phyloP scores from a whole-genome alignment of 164 flowering plant genomes.

The Platanus orientalis region DNA sequence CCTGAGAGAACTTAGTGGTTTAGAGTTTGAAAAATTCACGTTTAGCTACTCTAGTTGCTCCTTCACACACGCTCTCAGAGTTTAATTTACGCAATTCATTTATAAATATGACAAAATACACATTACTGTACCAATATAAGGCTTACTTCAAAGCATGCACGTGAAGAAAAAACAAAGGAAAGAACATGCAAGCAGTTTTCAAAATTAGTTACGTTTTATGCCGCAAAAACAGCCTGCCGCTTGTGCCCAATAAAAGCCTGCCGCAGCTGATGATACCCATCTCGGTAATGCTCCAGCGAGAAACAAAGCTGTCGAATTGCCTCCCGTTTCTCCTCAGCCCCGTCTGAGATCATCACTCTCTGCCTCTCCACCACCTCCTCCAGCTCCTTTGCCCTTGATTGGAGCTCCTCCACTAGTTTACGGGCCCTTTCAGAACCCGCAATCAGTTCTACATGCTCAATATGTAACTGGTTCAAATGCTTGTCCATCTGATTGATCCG shows the following conservation, averaged over 20 bases:
- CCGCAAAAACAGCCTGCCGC: too few species aligned
- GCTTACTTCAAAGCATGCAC: too few species aligned
- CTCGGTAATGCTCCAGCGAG: constrained; percentile 66
- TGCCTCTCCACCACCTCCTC: constrained; percentile 55
- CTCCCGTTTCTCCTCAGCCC: constrained; percentile 76
- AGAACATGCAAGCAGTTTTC: too few species aligned
- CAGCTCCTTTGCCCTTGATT: constrained; percentile 24
- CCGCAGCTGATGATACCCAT: constrained; percentile 45
- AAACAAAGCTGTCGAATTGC: constrained; percentile 82
- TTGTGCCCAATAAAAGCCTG: constrained; percentile 41
- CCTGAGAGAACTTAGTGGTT: too few species aligned
- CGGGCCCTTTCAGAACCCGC: constrained; percentile 26
- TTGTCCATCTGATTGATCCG: constrained; percentile 36
- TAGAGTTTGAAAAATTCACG: too few species aligned
- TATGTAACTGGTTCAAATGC: constrained; percentile 37
- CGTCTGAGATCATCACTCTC: constrained; percentile 36
- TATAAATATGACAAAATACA: too few species aligned
- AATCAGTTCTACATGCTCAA: constrained; percentile 42
- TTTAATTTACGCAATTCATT: too few species aligned
- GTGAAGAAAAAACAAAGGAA: too few species aligned
- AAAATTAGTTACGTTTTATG: too few species aligned
- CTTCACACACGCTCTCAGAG: too few species aligned
- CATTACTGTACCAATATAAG: too few species aligned
- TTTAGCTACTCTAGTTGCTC: too few species aligned
- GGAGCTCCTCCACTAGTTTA: constrained; percentile 26